phyloP scores from a whole-genome alignment of 2,329 filamentous ascomycete species.

The Hypomyces rosellus region DNA sequence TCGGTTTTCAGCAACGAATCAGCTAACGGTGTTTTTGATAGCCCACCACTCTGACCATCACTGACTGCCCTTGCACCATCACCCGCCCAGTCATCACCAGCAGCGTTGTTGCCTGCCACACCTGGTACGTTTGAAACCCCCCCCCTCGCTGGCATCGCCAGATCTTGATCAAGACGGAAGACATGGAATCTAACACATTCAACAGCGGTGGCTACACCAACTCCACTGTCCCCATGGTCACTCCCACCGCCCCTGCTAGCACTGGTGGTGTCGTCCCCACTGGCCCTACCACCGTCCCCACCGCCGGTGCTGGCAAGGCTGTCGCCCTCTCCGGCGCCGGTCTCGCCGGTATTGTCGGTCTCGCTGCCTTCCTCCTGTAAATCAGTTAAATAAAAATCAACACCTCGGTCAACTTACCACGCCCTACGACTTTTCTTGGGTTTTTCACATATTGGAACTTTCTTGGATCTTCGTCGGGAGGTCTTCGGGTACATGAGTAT shows the following conservation, averaged over 20 bases:
- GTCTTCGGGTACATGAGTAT: no score
- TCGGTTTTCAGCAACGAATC: not conserved
- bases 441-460: no score
- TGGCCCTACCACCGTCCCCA: constrained; percentile 32
- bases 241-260: constrained; percentile 24
- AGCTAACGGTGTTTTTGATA: constrained; percentile 18
- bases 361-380: constrained; percentile 55
- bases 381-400: constrained; percentile 19
- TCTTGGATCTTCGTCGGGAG: no score
- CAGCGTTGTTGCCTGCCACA: constrained; percentile 46
- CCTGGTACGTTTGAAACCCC: constrained; percentile 37
- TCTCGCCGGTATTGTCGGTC: constrained; percentile 54
- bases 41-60: constrained; percentile 65
- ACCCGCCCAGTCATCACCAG: constrained; percentile 51
- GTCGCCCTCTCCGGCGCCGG: constrained; percentile 52
- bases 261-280: constrained; percentile 22
- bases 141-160: not conserved
- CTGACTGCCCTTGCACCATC: constrained; percentile 65
- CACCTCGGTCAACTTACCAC: no score
- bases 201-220: constrained; percentile 18
- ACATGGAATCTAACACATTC: constrained; percentile 16
- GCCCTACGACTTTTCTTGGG: no score
- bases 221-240: constrained; percentile 27
- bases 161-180: not conserved
- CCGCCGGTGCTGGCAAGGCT: constrained; percentile 51